A percentile compares a stretch with the other conserved stretches of the same genome.
phyloP scores from a whole-genome alignment of 441 rosid species.

The Populus hybrid region DNA sequence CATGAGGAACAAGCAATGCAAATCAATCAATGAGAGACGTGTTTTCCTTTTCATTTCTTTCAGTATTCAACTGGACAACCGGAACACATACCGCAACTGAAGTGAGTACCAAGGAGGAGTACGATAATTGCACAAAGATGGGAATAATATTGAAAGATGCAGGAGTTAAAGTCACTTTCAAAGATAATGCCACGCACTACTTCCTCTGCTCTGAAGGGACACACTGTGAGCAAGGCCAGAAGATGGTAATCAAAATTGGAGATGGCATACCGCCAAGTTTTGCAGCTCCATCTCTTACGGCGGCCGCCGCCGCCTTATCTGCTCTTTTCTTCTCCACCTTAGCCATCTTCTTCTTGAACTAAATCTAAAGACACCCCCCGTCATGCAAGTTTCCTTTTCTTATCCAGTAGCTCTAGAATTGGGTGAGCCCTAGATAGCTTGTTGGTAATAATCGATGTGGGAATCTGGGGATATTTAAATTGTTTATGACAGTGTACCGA shows the following conservation, averaged over 20 bases:
- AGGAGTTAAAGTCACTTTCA: not conserved
- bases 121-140: not conserved
- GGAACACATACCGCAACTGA: not conserved
- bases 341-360: too few relatives aligned
- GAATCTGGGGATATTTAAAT: too few relatives aligned
- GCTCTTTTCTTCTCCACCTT: too few relatives aligned
- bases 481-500: too few relatives aligned
- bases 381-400: too few relatives aligned
- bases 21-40: not conserved
- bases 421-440: too few relatives aligned
- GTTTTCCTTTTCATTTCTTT: not conserved
- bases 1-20: not conserved
- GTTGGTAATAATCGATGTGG: too few relatives aligned
- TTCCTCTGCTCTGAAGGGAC: slow-evolving; percentile 11
- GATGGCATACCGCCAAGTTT: too few relatives aligned
- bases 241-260: slow-evolving; percentile 12
- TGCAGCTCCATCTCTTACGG: too few relatives aligned
- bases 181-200: not conserved
- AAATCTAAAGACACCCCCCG: too few relatives aligned
- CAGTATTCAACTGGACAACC: not conserved
- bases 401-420: too few relatives aligned
- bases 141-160: not conserved
- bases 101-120: not conserved
- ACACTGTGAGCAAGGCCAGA: slow-evolving; percentile 21
- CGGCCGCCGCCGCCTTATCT: too few relatives aligned